These are phyloP conservation scores for Fonsecaea multimorphosa DNA, from an alignment of 2,329 filamentous ascomycete genomes.

Conservation along the genomic window DNA sequence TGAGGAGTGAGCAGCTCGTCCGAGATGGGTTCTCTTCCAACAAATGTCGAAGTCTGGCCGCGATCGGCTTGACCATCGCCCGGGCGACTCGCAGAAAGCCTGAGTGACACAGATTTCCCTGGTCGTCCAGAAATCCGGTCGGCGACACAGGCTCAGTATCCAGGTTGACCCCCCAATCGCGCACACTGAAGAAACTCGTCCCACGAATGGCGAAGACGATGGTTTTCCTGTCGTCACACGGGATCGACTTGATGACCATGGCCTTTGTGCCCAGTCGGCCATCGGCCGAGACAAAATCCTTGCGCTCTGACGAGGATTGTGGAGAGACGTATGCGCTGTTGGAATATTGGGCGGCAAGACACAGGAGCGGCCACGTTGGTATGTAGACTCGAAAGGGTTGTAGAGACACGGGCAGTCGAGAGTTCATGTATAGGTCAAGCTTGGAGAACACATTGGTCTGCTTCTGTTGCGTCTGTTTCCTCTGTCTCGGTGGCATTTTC, in stretches of 20 bases:
- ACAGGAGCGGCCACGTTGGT: slow-evolving; percentile 76
- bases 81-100: slow-evolving; percentile 79
- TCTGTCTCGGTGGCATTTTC: slow-evolving; percentile 13
- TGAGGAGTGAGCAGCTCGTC: slow-evolving; percentile 71
- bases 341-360: slow-evolving; percentile 78
- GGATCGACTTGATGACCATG: slow-evolving; percentile 81
- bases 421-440: slow-evolving; percentile 79
- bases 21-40: slow-evolving; percentile 74
- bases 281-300: slow-evolving; percentile 73
- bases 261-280: slow-evolving; percentile 79
- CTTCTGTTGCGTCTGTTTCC: slow-evolving; percentile 45
- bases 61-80: slow-evolving; percentile 76
- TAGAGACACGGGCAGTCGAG: slow-evolving; percentile 71
- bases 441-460: slow-evolving; percentile 72
- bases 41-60: slow-evolving; percentile 70
- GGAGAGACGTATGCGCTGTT: slow-evolving; percentile 74
- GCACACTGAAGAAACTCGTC: slow-evolving; percentile 69
- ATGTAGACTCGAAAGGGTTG: slow-evolving; percentile 73
- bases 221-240: slow-evolving; percentile 76
- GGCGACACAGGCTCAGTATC: slow-evolving; percentile 71
- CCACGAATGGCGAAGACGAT: slow-evolving; percentile 86
- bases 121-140: slow-evolving; percentile 74
- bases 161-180: slow-evolving; percentile 87
- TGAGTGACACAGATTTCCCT: slow-evolving; percentile 76
- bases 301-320: slow-evolving; percentile 62